Evolutionary conservation across 2,329 filamentous ascomycete genomes (phyloP).

Genomic region (Thelonectria olida): DNA sequence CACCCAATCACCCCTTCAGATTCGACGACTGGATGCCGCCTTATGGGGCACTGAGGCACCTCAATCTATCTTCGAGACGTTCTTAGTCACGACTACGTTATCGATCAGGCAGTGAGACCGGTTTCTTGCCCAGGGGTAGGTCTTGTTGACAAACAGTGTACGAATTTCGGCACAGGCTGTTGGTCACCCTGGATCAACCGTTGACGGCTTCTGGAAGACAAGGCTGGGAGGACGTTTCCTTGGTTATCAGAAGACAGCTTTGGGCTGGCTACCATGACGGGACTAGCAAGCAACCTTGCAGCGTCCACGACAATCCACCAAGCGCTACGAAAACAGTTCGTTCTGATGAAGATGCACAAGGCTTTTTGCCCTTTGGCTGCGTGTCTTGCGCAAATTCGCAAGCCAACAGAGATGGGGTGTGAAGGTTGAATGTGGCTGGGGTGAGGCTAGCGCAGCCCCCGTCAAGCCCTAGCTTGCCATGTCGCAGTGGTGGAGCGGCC

Average conservation of each 20-base stretch:
- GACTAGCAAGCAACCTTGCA: constrained; percentile 16
- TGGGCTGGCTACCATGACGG: no score
- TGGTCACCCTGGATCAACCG: no score
- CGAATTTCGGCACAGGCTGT: background rate
- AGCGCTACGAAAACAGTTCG: constrained; percentile 2
- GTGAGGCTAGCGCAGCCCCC: constrained; percentile 27
- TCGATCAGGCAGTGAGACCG: background rate
- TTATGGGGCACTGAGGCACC: constrained; percentile 7
- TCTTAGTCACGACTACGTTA: background rate
- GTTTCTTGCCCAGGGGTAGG: background rate
- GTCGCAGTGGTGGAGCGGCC: constrained; percentile 35
- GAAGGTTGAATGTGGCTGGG: constrained; percentile 19
- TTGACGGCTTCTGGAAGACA: background rate
- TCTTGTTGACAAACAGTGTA: background rate
- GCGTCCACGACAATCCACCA: constrained; percentile 12
- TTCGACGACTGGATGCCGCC: background rate
- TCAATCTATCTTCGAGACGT: background rate
- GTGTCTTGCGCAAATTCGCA: no score
- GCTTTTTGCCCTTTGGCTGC: no score
- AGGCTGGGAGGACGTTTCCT: background rate
- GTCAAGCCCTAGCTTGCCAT: constrained; percentile 21
- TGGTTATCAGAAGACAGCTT: constrained; percentile 13
- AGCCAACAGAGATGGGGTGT: constrained; percentile 25
- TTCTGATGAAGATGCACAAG: background rate
- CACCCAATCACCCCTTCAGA: constrained; percentile 12